phyloP scores from a whole-genome alignment of 2,329 filamentous ascomycete genomes.

The Monosporascus sp. region DNA sequence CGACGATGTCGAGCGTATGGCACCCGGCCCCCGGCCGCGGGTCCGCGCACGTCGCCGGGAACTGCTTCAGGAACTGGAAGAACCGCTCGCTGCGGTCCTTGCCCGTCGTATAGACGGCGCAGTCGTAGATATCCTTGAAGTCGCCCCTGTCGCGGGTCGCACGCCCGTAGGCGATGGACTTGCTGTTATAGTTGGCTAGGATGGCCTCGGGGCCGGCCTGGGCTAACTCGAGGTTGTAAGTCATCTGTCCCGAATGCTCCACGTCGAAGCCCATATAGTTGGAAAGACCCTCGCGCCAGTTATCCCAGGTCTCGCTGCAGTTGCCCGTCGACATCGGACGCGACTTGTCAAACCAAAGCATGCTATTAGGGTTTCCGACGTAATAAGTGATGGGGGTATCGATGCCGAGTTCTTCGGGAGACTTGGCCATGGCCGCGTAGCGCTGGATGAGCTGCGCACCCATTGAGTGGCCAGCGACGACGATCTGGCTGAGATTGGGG shows the following conservation, averaged over 20 bases:
- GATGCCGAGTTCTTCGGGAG: background rate
- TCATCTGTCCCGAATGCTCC: conserved; percentile 1
- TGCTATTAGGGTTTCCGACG: conserved; percentile 8
- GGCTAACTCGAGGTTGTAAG: conserved; percentile 5
- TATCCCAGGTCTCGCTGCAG: conserved; percentile 2
- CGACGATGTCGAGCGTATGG: conserved; percentile 6
- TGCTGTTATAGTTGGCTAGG: conserved; percentile 4
- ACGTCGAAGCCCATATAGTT: conserved; percentile 4
- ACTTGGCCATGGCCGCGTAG: conserved; percentile 7
- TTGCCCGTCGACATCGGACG: conserved; percentile 2
- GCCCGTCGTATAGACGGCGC: conserved; percentile 5
- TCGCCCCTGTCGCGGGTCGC: conserved; percentile 6
- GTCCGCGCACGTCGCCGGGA: conserved; percentile 2
- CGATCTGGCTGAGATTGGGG: conserved; percentile 8
- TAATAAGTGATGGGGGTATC: conserved; percentile 6
- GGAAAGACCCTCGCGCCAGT: conserved; percentile 7
- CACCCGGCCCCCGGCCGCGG: background rate
- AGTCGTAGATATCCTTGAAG: conserved; percentile 1
- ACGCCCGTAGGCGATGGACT: conserved; percentile 5
- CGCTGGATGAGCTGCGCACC: conserved; percentile 7
- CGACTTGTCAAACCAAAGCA: conserved; percentile 3
- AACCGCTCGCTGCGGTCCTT: conserved; percentile 8
- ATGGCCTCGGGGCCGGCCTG: conserved; percentile 3
- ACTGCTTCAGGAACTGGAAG: conserved; percentile 6
- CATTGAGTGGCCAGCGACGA: conserved; percentile 8